phyloP scores from a whole-genome alignment of 108 stramenopile genomes.

The Pseudonitzschia multiseries region DNA sequence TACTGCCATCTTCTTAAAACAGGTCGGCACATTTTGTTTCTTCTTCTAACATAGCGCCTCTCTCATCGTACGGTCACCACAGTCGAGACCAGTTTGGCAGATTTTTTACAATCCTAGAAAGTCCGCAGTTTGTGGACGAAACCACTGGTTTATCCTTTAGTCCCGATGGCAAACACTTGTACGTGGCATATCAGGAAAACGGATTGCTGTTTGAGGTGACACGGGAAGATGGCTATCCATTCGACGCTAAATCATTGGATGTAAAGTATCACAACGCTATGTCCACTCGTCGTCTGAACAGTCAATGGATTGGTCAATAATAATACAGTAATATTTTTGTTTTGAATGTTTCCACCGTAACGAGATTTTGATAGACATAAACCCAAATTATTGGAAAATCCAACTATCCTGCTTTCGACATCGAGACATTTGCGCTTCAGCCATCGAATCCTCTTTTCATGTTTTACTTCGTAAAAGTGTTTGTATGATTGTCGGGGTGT shows the following conservation, averaged over 20 bases:
- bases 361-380: too few relatives aligned
- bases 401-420: too few relatives aligned
- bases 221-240: conserved; percentile 46
- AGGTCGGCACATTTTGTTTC: neutral
- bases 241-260: conserved; percentile 31
- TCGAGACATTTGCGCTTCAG: too few relatives aligned
- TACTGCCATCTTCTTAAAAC: neutral
- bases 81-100: conserved; percentile 35
- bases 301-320: conserved; percentile 10
- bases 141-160: conserved; percentile 74
- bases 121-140: conserved; percentile 34
- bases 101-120: conserved; percentile 46
- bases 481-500: neutral
- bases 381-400: too few relatives aligned
- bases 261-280: conserved; percentile 32
- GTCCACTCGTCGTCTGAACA: conserved; percentile 2
- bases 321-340: neutral
- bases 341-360: neutral
- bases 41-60: neutral
- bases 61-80: neutral
- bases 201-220: conserved; percentile 43
- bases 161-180: conserved; percentile 57
- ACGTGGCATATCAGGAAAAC: conserved; percentile 43
- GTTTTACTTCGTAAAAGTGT: neutral
- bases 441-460: too few relatives aligned